phyloP scores from a whole-genome alignment of 352 stramenopile genomes.

The Pythium periplocum region DNA sequence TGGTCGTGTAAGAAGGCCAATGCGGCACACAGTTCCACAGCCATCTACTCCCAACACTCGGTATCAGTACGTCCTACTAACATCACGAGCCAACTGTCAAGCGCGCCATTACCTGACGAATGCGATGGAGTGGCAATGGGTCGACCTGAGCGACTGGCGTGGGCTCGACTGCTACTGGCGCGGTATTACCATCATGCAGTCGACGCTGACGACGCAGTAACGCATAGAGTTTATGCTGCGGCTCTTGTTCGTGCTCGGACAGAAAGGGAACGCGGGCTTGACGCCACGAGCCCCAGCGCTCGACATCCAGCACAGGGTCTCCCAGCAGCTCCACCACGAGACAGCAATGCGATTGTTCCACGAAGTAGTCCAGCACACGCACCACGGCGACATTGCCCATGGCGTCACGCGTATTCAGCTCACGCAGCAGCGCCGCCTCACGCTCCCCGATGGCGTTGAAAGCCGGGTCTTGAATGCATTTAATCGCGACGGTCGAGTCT shows the following conservation, averaged over 20 bases:
- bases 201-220: no score
- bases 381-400: slow-evolving; percentile 42
- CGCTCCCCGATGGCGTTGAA: slow-evolving; percentile 53
- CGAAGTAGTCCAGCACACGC: slow-evolving; percentile 49
- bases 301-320: slow-evolving; percentile 90
- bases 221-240: slow-evolving; percentile 5
- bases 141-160: neutral
- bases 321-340: slow-evolving; percentile 69
- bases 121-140: slow-evolving; percentile 29
- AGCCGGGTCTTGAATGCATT: slow-evolving; percentile 44
- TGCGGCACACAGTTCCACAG: slow-evolving; percentile 57
- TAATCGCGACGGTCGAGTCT: slow-evolving; percentile 54
- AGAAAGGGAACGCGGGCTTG: slow-evolving; percentile 80
- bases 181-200: no score
- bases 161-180: neutral
- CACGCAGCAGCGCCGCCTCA: slow-evolving; percentile 40
- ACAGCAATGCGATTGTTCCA: slow-evolving; percentile 44
- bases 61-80: neutral
- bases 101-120: slow-evolving; percentile 25
- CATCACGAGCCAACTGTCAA: neutral
- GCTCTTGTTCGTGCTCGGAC: slow-evolving; percentile 70
- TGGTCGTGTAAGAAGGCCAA: slow-evolving; percentile 57
- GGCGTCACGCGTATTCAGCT: slow-evolving; percentile 33
- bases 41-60: slow-evolving; percentile 24
- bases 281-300: slow-evolving; percentile 84